Percentiles rank a stretch among this genome's conserved stretches.
Conservation (phyloP, 495 filamentous ascomycete genomes). For the Gamarada debralockiae region DNA sequence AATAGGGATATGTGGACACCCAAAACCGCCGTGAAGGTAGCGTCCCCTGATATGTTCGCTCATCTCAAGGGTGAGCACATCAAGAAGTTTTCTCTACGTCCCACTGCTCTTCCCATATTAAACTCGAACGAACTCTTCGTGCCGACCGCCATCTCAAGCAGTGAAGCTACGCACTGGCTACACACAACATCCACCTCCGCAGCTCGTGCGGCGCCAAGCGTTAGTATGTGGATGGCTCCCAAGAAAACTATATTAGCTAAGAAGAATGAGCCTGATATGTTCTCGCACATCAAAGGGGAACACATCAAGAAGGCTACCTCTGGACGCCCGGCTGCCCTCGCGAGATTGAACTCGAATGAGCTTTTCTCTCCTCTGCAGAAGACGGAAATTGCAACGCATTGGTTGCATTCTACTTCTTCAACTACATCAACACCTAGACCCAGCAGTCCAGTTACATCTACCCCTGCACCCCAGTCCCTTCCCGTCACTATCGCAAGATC, state of each 20-base stretch:
- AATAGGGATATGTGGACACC: not conserved
- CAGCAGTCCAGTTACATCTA: not conserved
- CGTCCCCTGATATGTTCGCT: conserved; percentile 8
- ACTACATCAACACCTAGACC: not conserved
- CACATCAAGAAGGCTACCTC: not conserved
- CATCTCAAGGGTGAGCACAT: conserved; percentile 2
- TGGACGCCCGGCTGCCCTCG: not conserved
- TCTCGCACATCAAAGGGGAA: conserved; percentile 7
- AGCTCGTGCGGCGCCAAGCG: no score
- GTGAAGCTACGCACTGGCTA: conserved; percentile 1
- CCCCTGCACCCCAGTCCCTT: not conserved
- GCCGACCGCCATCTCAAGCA: no score
- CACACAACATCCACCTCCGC: not conserved
- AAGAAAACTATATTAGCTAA: not conserved
- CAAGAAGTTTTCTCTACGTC: not conserved
- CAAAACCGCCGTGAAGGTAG: not conserved
- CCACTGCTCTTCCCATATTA: not conserved
- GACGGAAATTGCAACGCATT: not conserved
- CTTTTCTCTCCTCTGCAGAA: conserved; percentile 6
- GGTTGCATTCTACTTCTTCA: conserved; percentile 4
- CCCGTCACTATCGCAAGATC: not conserved
- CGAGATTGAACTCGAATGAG: conserved; percentile 4
- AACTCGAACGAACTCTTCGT: conserved; percentile 15
- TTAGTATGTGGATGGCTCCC: conserved; percentile 4
- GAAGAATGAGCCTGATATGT: conserved; percentile 1